phyloP scores from a whole-genome alignment of 2,329 filamentous ascomycete species.

The Fusarium kyushuense region DNA sequence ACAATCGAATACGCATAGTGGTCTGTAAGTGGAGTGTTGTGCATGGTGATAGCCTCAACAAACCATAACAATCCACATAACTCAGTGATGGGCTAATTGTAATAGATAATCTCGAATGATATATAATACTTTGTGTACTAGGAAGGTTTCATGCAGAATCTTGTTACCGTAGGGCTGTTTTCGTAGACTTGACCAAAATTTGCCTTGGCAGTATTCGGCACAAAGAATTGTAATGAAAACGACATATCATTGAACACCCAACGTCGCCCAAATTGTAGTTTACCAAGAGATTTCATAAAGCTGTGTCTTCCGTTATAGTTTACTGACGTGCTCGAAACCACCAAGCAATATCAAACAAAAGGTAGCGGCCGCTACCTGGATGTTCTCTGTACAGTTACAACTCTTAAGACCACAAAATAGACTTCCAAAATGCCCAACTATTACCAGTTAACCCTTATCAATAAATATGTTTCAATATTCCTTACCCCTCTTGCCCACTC shows the following conservation, averaged over 20 bases:
- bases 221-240: not conserved
- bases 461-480: not conserved
- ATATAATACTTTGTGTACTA: not conserved
- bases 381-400: not conserved
- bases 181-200: not conserved
- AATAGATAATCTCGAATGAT: not conserved
- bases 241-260: not conserved
- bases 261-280: not conserved
- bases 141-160: not conserved
- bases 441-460: not conserved
- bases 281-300: accelerated
- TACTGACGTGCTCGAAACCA: not conserved
- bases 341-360: not conserved
- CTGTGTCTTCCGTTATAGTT: too few relatives aligned
- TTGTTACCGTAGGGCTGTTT: not conserved
- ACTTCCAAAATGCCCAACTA: not conserved
- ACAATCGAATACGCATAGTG: not conserved
- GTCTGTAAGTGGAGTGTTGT: not conserved
- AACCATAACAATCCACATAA: not conserved
- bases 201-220: not conserved
- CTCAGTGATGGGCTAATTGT: too few relatives aligned
- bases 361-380: not conserved
- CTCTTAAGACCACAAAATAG: not conserved
- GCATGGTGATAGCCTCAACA: not conserved
- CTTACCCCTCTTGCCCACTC: not conserved